Evolutionary conservation across 441 rosid species (phyloP).

Genomic region (Pelargonium australe): DNA sequence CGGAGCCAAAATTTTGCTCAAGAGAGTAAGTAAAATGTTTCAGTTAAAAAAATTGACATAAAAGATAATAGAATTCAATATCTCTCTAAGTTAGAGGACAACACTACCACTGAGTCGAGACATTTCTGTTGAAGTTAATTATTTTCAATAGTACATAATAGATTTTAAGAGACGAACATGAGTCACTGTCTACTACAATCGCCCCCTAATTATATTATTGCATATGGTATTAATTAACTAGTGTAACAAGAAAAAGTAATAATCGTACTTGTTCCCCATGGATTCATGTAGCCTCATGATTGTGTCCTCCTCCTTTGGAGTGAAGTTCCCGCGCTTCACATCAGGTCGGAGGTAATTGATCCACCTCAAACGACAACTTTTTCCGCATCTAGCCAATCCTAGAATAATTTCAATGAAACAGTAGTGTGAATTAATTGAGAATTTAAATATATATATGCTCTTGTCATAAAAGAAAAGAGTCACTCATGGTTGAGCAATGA

Average conservation of each 20-base stretch:
- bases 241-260: background rate
- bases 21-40: no score
- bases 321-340: constrained; percentile 21
- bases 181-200: no score
- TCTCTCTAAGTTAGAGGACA: no score
- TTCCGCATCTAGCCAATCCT: constrained; percentile 22
- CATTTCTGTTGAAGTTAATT: no score
- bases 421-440: background rate
- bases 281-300: constrained; percentile 13
- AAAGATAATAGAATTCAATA: no score
- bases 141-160: no score
- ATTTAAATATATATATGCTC: background rate
- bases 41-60: no score
- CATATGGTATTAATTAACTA: background rate
- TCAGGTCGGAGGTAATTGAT: constrained; percentile 20
- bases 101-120: no score
- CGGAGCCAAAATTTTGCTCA: background rate
- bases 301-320: constrained; percentile 16
- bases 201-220: no score
- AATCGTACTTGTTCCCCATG: constrained; percentile 15
- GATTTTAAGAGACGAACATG: no score
- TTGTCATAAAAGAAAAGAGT: background rate
- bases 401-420: background rate
- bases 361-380: constrained; percentile 20
- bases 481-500: background rate